A percentile compares a stretch with the other conserved stretches of the same genome.
phyloP scores from a whole-genome alignment of 139 green algal species.

The Edaphochlamys debaryana region DNA sequence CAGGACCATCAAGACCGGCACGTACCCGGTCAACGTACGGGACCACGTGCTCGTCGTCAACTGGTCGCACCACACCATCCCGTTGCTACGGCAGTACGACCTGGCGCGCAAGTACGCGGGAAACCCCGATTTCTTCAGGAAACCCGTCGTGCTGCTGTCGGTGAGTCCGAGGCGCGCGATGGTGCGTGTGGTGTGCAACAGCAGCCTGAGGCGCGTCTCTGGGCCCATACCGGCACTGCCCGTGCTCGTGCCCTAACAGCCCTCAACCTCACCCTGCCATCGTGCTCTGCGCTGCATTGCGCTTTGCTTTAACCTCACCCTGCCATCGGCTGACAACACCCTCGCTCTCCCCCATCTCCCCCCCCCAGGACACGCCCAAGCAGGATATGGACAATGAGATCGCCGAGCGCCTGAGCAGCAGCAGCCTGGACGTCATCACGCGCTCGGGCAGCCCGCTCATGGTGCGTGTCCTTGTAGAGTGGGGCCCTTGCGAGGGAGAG shows the following conservation, averaged over 20 bases:
- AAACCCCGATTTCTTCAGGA: slow-evolving; percentile 42
- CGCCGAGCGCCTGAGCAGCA: slow-evolving; percentile 7
- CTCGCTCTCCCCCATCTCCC: too few species aligned
- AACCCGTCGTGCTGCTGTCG: slow-evolving; percentile 44
- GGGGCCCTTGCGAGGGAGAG: too few species aligned
- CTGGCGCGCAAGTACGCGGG: slow-evolving; percentile 5
- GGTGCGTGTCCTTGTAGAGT: not conserved
- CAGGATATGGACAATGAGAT: slow-evolving; percentile 41
- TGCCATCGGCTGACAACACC: too few species aligned
- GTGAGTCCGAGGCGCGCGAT: too few species aligned
- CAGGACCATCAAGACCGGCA: slow-evolving; percentile 44
- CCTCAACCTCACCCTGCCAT: too few species aligned
- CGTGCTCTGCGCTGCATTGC: too few species aligned
- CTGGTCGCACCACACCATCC: slow-evolving; percentile 40
- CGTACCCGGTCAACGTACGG: slow-evolving; percentile 22
- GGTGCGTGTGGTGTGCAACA: too few species aligned
- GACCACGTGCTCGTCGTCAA: slow-evolving; percentile 51
- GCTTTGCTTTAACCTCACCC: too few species aligned
- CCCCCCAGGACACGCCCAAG: slow-evolving; percentile 17
- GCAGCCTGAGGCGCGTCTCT: too few species aligned
- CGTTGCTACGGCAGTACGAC: slow-evolving; percentile 38
- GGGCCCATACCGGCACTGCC: too few species aligned
- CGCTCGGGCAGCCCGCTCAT: slow-evolving; percentile 13
- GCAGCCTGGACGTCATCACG: slow-evolving; percentile 22
- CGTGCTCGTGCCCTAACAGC: too few species aligned